These are phyloP conservation scores for Prunus salicina DNA, from an alignment of 306 rosid species.

Conservation along the genomic window DNA sequence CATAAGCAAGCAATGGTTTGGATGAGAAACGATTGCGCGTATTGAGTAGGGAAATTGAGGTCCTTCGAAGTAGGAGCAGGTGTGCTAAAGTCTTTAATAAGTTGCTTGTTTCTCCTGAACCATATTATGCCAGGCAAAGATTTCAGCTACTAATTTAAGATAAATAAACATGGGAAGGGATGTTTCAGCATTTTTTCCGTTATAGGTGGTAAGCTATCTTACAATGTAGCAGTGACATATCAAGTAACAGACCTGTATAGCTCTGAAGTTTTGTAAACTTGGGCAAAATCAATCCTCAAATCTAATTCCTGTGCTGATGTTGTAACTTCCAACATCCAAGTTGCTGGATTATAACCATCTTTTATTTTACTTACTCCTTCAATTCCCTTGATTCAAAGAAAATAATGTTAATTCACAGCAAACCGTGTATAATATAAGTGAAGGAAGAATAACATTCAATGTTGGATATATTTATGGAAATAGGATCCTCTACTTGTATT, in stretches of 20 bases:
- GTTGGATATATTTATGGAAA: background rate
- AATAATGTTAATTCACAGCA: background rate
- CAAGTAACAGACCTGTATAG: conserved; percentile 29
- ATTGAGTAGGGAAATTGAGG: conserved; percentile 45
- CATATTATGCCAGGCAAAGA: background rate
- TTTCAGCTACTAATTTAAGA: background rate
- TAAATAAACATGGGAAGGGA: background rate
- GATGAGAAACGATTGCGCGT: conserved; percentile 42
- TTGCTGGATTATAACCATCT: conserved; percentile 44
- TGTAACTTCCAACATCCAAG: conserved; percentile 59
- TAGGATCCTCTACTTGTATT: background rate
- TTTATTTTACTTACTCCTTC: conserved; percentile 35
- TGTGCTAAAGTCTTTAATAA: conserved; percentile 47
- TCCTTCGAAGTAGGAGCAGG: conserved; percentile 55
- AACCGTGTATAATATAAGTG: background rate
- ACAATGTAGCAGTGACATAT: background rate
- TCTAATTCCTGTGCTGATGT: conserved; percentile 37
- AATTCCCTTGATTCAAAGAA: conserved; percentile 28
- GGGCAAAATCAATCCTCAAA: conserved; percentile 40
- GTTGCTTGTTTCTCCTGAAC: conserved; percentile 57
- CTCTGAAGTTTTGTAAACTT: conserved; percentile 35
- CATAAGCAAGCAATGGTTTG: conserved; percentile 64
- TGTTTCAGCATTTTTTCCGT: background rate
- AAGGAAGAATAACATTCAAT: background rate
- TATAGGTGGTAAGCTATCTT: background rate